A percentile compares a stretch with the other conserved stretches of the same genome.
These are phyloP conservation scores for Candida sphagnicola DNA, from an alignment of 805 yeast species.

Conservation along the genomic window DNA sequence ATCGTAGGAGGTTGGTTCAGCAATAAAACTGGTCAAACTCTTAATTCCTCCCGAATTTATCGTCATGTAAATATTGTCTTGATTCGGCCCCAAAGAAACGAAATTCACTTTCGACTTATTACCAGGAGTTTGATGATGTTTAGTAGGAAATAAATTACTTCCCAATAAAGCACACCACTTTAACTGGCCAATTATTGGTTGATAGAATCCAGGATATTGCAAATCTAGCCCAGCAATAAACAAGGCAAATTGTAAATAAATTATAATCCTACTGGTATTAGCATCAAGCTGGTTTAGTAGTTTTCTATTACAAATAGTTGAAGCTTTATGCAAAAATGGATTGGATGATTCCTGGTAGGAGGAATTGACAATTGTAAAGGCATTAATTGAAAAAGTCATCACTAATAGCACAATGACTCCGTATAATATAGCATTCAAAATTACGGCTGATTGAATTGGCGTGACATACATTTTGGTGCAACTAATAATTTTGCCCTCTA, in stretches of 20 bases:
- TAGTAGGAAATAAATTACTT: conserved; percentile 6
- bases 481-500: conserved; percentile 34
- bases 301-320: conserved; percentile 57
- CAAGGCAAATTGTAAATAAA: conserved; percentile 57
- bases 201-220: conserved; percentile 60
- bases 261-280: conserved; percentile 42
- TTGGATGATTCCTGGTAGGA: conserved; percentile 58
- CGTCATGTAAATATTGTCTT: conserved; percentile 41
- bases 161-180: conserved; percentile 57
- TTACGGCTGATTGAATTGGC: conserved; percentile 32
- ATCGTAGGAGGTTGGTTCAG: conserved; percentile 17
- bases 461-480: conserved; percentile 49
- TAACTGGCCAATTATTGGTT: conserved; percentile 46
- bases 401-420: conserved; percentile 38
- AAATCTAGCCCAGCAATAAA: conserved; percentile 53
- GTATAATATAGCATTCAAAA: conserved; percentile 31
- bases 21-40: conserved; percentile 28
- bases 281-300: conserved; percentile 56
- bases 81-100: conserved; percentile 1
- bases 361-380: conserved; percentile 41
- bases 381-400: conserved; percentile 37
- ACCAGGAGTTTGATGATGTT: neutral
- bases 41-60: conserved; percentile 38
- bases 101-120: conserved; percentile 6
- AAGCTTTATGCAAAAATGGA: conserved; percentile 48